Percentiles rank a stretch among this genome's conserved stretches.
Conservation (phyloP, 2,329 filamentous ascomycete genomes). For the Ophiostoma sp. region DNA sequence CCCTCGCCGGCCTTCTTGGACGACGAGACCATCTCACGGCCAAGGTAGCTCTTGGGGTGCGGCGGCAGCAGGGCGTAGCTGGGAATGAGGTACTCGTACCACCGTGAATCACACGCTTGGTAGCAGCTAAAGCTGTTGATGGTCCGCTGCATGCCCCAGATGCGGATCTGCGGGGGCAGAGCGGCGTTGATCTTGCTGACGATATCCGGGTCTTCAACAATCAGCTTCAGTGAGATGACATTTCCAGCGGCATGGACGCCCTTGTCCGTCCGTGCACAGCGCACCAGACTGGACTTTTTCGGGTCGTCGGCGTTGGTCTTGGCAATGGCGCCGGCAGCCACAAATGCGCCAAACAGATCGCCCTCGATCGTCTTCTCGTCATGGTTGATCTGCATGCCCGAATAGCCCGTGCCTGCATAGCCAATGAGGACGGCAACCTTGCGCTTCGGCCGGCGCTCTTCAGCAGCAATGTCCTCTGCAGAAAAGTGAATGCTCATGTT, state of each 20-base stretch:
- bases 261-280: conserved; percentile 94
- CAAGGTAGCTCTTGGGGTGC: conserved; percentile 80
- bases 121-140: conserved; percentile 93
- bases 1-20: conserved; percentile 46
- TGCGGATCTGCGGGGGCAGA: conserved; percentile 79
- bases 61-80: conserved; percentile 89
- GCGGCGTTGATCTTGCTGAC: conserved; percentile 86
- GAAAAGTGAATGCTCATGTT: conserved; percentile 54
- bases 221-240: conserved; percentile 89
- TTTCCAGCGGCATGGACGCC: conserved; percentile 95
- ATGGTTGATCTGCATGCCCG: conserved; percentile 87
- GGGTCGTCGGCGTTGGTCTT: conserved; percentile 96
- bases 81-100: conserved; percentile 96
- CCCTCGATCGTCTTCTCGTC: conserved; percentile 91
- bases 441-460: conserved; percentile 78
- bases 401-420: conserved; percentile 94
- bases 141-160: conserved; percentile 90
- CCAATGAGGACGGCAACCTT: conserved; percentile 95
- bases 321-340: conserved; percentile 85
- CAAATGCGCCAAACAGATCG: conserved; percentile 87
- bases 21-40: conserved; percentile 72
- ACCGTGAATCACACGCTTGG: conserved; percentile 86
- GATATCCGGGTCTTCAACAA: conserved; percentile 83
- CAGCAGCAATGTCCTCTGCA: conserved; percentile 79
- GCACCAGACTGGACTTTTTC: conserved; percentile 89